A percentile compares a stretch with the other conserved stretches of the same genome.
These are phyloP conservation scores for Amanita polypyramis DNA, from an alignment of 768 basidiomycete species.

Conservation along the genomic window DNA sequence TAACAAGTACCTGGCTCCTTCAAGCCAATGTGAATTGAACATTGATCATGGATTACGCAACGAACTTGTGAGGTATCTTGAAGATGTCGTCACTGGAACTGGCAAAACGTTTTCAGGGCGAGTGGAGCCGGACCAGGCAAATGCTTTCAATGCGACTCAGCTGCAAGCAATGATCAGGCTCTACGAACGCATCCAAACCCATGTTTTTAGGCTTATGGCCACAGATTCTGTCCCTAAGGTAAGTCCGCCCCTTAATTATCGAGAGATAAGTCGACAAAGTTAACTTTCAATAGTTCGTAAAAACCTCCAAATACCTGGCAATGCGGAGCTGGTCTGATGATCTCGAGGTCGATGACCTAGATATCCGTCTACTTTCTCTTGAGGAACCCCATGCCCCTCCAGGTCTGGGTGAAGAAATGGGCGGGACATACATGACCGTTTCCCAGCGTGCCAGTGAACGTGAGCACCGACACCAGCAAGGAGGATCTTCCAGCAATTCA, in stretches of 20 bases:
- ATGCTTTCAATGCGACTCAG: constrained; percentile 88
- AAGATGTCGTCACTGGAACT: constrained; percentile 75
- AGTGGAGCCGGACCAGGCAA: constrained; percentile 73
- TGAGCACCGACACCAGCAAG: constrained; percentile 33
- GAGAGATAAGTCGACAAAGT: constrained; percentile 9
- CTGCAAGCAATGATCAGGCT: constrained; percentile 86
- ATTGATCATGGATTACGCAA: constrained; percentile 96
- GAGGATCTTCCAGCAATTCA: constrained; percentile 16
- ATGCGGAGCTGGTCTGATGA: constrained; percentile 74
- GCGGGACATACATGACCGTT: constrained; percentile 80
- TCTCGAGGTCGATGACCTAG: constrained; percentile 48
- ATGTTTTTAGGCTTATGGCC: constrained; percentile 96
- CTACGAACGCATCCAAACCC: constrained; percentile 94
- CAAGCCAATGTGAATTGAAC: constrained; percentile 92
- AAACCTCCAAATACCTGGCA: constrained; percentile 72
- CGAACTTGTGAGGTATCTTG: constrained; percentile 88
- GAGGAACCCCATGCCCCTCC: constrained; percentile 55
- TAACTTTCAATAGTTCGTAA: constrained; percentile 57
- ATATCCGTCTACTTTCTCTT: constrained; percentile 40
- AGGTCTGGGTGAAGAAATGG: constrained; percentile 64
- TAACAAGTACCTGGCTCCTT: constrained; percentile 91
- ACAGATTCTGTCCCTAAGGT: constrained; percentile 99
- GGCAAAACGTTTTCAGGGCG: constrained; percentile 73
- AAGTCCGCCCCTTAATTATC: constrained; percentile 11
- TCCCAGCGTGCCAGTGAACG: constrained; percentile 74